Evolutionary conservation across 805 yeast genomes (phyloP).

Genomic region (Danielia reshetovae): DNA sequence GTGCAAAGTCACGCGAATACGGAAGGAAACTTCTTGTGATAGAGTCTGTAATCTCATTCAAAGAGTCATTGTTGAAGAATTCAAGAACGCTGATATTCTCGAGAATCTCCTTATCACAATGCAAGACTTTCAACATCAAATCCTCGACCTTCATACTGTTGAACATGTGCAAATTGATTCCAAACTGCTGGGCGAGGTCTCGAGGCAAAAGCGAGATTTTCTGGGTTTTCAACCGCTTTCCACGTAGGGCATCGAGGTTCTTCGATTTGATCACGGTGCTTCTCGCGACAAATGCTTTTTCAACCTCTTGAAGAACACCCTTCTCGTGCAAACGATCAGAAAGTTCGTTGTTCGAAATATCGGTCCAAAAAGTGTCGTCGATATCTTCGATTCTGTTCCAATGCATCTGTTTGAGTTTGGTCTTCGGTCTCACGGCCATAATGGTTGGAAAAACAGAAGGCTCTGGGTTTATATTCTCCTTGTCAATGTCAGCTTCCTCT

Average conservation of each 20-base stretch:
- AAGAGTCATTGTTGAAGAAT: constrained; percentile 64
- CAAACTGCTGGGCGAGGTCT: constrained; percentile 77
- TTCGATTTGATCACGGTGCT: constrained; percentile 44
- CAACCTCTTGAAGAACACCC: constrained; percentile 83
- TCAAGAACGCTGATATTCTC: constrained; percentile 58
- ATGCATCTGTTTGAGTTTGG: constrained; percentile 87
- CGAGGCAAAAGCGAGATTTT: constrained; percentile 71
- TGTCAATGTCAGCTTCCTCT: not conserved
- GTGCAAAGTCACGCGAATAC: constrained; percentile 48
- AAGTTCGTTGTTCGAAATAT: constrained; percentile 52
- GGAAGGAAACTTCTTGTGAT: constrained; percentile 58
- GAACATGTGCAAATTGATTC: constrained; percentile 69
- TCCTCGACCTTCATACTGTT: constrained; percentile 50
- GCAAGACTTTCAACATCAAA: constrained; percentile 49
- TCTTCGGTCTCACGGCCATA: constrained; percentile 54
- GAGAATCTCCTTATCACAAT: constrained; percentile 55
- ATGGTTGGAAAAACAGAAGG: no score
- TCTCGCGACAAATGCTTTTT: constrained; percentile 81
- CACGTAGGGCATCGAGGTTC: constrained; percentile 14
- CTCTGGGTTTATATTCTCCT: not conserved
- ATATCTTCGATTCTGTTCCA: constrained; percentile 92
- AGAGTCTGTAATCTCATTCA: constrained; percentile 55
- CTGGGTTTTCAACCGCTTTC: constrained; percentile 17
- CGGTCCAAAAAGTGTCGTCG: constrained; percentile 83
- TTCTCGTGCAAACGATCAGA: constrained; percentile 63